phyloP scores from a whole-genome alignment of 2,329 filamentous ascomycete genomes.

The Whalleya microplaca region DNA sequence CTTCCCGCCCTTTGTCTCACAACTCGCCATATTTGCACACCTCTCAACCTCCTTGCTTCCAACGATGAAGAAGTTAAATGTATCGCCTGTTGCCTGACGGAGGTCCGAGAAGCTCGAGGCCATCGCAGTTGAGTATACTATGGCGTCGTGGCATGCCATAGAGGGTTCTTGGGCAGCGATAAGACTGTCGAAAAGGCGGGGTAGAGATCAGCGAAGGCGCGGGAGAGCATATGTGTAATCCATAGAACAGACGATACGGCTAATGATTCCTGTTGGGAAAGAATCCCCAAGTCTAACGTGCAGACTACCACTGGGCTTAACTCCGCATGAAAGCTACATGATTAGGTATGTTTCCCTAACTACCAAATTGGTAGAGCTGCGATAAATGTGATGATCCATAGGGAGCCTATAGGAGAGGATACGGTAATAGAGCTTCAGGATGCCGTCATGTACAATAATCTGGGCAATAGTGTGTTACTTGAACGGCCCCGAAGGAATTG shows the following conservation, averaged over 20 bases:
- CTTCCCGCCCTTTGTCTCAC: constrained; percentile 2
- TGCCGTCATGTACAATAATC: neutral
- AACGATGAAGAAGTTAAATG: constrained; percentile 10
- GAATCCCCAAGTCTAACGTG: neutral
- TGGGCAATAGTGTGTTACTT: neutral
- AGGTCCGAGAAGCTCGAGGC: constrained; percentile 23
- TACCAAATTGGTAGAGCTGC: neutral
- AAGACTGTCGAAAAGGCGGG: constrained; percentile 5
- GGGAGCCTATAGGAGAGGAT: neutral
- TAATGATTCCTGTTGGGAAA: constrained; percentile 7
- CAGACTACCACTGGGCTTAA: constrained; percentile 7
- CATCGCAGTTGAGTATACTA: constrained; percentile 5
- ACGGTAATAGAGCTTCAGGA: neutral
- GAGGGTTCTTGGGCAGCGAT: constrained; percentile 3
- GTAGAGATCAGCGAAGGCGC: constrained; percentile 1
- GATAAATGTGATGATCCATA: neutral
- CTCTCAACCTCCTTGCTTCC: constrained; percentile 10
- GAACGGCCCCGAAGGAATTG: constrained; percentile 14
- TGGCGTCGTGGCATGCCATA: neutral
- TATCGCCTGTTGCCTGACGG: constrained; percentile 12
- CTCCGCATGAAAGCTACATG: constrained; percentile 1
- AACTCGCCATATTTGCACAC: neutral
- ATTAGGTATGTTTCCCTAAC: constrained; percentile 4
- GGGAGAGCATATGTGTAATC: constrained; percentile 1
- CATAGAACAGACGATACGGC: constrained; percentile 1